Percentiles rank a stretch among this genome's conserved stretches.
Conservation (phyloP, 257 asterid genomes). For the Euphrasia confusa region DNA sequence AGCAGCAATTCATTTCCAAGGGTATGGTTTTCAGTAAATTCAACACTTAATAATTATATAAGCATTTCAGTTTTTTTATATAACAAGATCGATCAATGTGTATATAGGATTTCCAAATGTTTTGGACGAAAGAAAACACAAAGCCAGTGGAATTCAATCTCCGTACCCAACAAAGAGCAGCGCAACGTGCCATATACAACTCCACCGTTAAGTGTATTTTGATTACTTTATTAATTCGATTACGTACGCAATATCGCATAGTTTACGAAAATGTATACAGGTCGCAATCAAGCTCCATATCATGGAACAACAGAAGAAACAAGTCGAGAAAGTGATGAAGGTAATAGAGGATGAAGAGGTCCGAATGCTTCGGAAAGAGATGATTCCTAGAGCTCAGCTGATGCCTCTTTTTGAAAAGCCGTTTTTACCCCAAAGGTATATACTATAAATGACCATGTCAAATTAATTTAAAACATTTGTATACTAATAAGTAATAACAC, state of each 20-base stretch:
- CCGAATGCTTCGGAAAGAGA: constrained; percentile 55
- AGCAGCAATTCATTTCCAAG: constrained; percentile 25
- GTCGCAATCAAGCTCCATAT: constrained; percentile 51
- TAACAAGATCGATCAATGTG: background rate
- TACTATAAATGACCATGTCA: too few species aligned
- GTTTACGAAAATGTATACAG: constrained; percentile 4
- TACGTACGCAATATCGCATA: too few species aligned
- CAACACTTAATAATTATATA: background rate
- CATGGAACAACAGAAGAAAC: constrained; percentile 58
- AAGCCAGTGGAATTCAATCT: constrained; percentile 59
- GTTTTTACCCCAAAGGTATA: constrained; percentile 67
- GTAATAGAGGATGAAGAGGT: constrained; percentile 84
- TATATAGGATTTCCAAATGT: constrained; percentile 34
- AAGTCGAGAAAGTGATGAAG: constrained; percentile 59
- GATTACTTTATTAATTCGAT: too few species aligned
- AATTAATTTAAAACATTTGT: too few species aligned
- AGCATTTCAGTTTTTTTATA: background rate
- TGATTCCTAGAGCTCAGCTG: constrained; percentile 81
- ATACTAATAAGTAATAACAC: too few species aligned
- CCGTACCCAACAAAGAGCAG: constrained; percentile 75
- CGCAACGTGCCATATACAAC: constrained; percentile 58
- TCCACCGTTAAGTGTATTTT: constrained; percentile 43
- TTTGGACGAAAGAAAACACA: constrained; percentile 52
- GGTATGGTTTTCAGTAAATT: constrained; percentile 19
- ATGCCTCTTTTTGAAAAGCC: constrained; percentile 78